Evolutionary conservation across 139 green algal genomes (phyloP), one percentile per base, ranked within the genome.

Genomic region (Choricystis sp.): DNA sequence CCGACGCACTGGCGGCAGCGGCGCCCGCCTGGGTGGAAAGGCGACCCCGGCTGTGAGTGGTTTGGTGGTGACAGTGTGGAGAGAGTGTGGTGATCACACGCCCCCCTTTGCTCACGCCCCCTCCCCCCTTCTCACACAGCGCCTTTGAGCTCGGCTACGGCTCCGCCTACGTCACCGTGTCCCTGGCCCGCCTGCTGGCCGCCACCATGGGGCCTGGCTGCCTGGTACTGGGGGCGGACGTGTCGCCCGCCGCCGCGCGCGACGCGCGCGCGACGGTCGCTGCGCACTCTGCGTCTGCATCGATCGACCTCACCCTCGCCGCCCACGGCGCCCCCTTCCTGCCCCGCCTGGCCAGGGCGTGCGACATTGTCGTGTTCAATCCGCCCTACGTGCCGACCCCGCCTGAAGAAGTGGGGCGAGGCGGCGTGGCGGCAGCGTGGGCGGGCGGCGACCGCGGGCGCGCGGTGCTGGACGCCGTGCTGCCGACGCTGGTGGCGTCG

Each of bases 321-420:
- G 79, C 83, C 70, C 56, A 87, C 1, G 56, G 73, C 3, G 58
- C 29, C 3, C 57, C 57, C 4, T 64, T 89, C 26, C 24, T 65
- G 56, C 62, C 63, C 0, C 61, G 70, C 21, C n/a, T 83, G 25
- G 2, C 23, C 1, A 69, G 72, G 21, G 19, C 14, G 0, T 66
- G 87, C 2, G 80, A 89, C 59, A 56, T 89, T 14, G 64, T 89
- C 73, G 74, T 97, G 22, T 96, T 97, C 75, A 98, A 98, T 69
- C 92, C 92, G 4, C 92, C 92, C 16, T 97, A 98, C 67, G 92
- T 98, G 49, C 86, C 86, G 0, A 97, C 92, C 1, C 89, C 89
- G 20, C 79, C 91, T 40, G 85, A 93, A 22, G 92, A 98, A 70
- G 77, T 96, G 21, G 57, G 52, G 0, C 31, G 49, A 3, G 60